Evolutionary conservation across 768 basidiomycete species (phyloP).

Genomic region (Tylopilus vinaceipallidus): DNA sequence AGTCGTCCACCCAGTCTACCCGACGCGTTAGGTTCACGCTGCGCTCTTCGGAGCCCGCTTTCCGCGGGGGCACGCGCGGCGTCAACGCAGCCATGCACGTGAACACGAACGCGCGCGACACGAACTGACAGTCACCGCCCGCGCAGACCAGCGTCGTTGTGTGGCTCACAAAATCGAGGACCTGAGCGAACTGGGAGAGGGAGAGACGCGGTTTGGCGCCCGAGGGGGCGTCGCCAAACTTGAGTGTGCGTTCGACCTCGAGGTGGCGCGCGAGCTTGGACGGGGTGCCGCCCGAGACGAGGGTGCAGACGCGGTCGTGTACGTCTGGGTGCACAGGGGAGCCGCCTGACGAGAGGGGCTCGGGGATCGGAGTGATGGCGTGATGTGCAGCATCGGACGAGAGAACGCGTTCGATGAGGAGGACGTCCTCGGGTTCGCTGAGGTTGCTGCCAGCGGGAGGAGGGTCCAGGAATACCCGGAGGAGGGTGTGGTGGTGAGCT

Average conservation of each 20-base stretch:
- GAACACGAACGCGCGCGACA: not conserved
- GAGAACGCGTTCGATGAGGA: conserved; percentile 20
- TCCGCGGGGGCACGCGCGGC: conserved; percentile 1
- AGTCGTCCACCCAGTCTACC: conserved; percentile 1
- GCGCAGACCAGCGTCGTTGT: not conserved
- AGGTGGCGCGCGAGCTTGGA: not conserved
- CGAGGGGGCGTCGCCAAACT: not conserved
- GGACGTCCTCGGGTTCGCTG: not conserved
- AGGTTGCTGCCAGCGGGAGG: too few species aligned
- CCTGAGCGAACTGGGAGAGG: not conserved
- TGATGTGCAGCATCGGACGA: conserved; percentile 5
- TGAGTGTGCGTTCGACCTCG: conserved; percentile 8
- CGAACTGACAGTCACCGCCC: too few species aligned
- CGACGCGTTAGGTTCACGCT: not conserved
- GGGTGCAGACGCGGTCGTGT: conserved; percentile 6
- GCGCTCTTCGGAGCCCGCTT: not conserved
- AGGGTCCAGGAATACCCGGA: not conserved
- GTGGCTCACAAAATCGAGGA: conserved; percentile 7
- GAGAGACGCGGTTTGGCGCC: not conserved
- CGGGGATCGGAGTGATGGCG: conserved; percentile 1
- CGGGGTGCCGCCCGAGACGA: not conserved
- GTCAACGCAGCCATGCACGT: conserved; percentile 11
- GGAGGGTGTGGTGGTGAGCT: not conserved
- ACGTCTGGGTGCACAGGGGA: conserved; percentile 7
- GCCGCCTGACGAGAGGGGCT: not conserved